Evolutionary conservation across 2,329 filamentous ascomycete species (phyloP), one percentile per base, ranked within the genome.

Genomic region (Aspergillus ibericus): DNA sequence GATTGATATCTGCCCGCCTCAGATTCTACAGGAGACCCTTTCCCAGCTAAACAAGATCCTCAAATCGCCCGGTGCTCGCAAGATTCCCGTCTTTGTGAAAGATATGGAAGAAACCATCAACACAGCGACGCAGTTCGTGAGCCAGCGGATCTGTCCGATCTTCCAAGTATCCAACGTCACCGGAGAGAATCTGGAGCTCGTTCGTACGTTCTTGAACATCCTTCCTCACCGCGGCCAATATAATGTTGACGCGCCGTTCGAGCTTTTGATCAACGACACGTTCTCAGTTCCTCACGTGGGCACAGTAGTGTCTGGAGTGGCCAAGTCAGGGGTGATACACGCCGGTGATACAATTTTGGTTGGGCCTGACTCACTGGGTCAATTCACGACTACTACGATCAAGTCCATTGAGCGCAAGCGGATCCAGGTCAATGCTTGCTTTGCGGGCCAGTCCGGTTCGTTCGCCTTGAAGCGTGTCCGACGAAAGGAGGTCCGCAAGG

Each of bases 161-260:
- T 99, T 99, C 78, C 93, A 98, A 71, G 92, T 99, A 10, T 98
- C 93, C 66, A 99, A 99, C 70, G 95, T 99, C 32, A 98, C 95
- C 0, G 95, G 95, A 47, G 86, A 96, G 75, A 92, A 91, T 61
- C 83, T 99, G 47, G 91, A 97, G 63, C 83, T 97, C 4, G 92
- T 99, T 5, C 89, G 93, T 55, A 91, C 89, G 0, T 99, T 99
- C 75, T 79, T 99, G 55, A 98, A 98, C 69, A 96, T 98, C 61
- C 82, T 99, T 3, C 95, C 95, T 1, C 93, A 96, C 66, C 91
- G 97, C 67, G 93, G 93, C 51, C 90, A 93, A 61, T 98, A 98
- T 74, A 91, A 98, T 72, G 83, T 88, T 16, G 88, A 91, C 48
- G 92, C 91, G 0, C 88, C 93, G 0, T 96, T 98, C 64, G 95